Evolutionary conservation across 257 asterid species (phyloP).

Genomic region (Solanum raphanifolium): DNA sequence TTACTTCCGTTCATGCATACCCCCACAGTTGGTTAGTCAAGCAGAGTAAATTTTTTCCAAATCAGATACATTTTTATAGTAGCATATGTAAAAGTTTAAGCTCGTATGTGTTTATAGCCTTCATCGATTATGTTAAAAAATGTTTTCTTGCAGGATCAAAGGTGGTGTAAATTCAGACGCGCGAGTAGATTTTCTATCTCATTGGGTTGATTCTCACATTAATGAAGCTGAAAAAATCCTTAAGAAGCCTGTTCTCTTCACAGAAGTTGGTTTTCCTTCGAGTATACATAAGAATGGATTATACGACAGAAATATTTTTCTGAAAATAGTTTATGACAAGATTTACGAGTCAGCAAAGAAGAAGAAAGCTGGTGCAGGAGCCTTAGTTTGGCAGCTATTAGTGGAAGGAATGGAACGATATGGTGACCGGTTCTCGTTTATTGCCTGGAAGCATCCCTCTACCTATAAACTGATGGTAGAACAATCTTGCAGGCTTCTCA

Average conservation of each 20-base stretch:
- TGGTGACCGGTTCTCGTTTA: conserved; percentile 17
- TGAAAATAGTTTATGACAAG: conserved; percentile 17
- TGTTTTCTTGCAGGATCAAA: neutral
- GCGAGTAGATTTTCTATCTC: conserved; percentile 12
- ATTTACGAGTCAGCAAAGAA: conserved; percentile 22
- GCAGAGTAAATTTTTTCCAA: neutral
- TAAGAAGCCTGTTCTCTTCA: conserved; percentile 28
- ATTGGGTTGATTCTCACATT: conserved; percentile 27
- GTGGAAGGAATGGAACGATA: conserved; percentile 26
- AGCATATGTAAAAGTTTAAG: neutral
- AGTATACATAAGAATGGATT: neutral
- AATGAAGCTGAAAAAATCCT: conserved; percentile 14
- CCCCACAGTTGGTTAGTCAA: conserved; percentile 48
- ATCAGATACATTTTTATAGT: neutral
- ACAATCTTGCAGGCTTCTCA: conserved; percentile 23
- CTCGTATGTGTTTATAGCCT: neutral
- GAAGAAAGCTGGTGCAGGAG: conserved; percentile 28
- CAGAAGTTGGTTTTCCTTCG: conserved; percentile 24
- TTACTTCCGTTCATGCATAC: conserved; percentile 57
- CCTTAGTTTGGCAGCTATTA: conserved; percentile 23
- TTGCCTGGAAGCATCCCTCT: conserved; percentile 24
- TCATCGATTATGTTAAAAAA: neutral
- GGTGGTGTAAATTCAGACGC: neutral
- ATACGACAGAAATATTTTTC: conserved; percentile 8
- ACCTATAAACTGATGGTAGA: conserved; percentile 18